Conservation (phyloP, 2,329 filamentous ascomycete species). For the Aureobasidium uvarum region DNA sequence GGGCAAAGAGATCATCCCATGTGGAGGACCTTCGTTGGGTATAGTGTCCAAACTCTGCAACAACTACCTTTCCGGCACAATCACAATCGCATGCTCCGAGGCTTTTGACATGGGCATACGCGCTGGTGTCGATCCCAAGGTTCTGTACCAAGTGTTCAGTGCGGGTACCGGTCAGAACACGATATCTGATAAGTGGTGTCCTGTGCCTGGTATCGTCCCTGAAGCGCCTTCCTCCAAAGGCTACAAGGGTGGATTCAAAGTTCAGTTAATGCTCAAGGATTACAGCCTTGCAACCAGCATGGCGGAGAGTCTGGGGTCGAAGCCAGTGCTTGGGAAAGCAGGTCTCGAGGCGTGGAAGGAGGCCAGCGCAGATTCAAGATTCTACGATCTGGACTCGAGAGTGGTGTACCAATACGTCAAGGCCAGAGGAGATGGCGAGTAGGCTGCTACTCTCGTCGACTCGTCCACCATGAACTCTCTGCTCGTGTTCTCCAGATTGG, state of each 20-base stretch:
- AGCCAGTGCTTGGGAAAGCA: slow-evolving; percentile 51
- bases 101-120: slow-evolving; percentile 61
- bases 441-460: background rate
- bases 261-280: slow-evolving; percentile 61
- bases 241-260: slow-evolving; percentile 57
- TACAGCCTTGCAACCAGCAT: slow-evolving; percentile 56
- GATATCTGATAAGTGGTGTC: slow-evolving; percentile 53
- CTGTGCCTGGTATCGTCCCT: slow-evolving; percentile 51
- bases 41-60: slow-evolving; percentile 61
- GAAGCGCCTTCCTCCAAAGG: slow-evolving; percentile 51
- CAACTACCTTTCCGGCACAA: slow-evolving; percentile 60
- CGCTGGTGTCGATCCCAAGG: slow-evolving; percentile 55
- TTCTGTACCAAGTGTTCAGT: slow-evolving; percentile 53
- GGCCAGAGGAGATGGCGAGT: background rate
- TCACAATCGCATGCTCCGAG: slow-evolving; percentile 58
- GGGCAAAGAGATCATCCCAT: slow-evolving; percentile 56
- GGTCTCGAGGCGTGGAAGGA: slow-evolving; percentile 54
- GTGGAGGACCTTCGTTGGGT: slow-evolving; percentile 56
- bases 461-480: background rate
- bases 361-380: slow-evolving; percentile 52
- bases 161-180: slow-evolving; percentile 54
- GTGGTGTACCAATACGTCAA: slow-evolving; percentile 53
- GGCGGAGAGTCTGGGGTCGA: slow-evolving; percentile 53
- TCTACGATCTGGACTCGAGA: slow-evolving; percentile 56
- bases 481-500: too few relatives aligned